phyloP scores from a whole-genome alignment of 2,329 filamentous ascomycete genomes.

The Cucurbitaria berberidis region DNA sequence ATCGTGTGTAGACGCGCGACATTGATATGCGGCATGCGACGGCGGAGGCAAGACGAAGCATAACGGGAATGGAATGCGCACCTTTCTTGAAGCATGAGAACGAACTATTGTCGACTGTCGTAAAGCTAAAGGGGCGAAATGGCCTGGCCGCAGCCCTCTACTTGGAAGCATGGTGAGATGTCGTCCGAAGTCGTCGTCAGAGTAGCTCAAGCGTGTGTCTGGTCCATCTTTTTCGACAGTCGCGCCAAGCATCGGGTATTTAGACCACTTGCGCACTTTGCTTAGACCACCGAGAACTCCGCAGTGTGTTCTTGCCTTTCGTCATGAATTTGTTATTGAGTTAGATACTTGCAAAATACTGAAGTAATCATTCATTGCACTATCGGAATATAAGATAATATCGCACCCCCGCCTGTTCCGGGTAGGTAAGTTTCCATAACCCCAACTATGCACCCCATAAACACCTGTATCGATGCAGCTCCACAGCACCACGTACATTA shows the following conservation, averaged over 20 bases:
- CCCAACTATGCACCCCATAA: constrained; percentile 10
- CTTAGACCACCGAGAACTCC: constrained; percentile 17
- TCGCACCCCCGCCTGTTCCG: constrained; percentile 18
- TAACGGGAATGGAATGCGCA: constrained; percentile 21
- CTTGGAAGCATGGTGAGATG: constrained; percentile 55
- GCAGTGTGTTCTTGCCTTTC: constrained; percentile 1
- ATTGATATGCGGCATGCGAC: constrained; percentile 13
- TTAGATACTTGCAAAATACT: background rate
- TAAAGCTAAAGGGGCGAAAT: constrained; percentile 29
- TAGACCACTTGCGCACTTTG: constrained; percentile 12
- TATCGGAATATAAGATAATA: constrained; percentile 13
- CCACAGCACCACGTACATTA: constrained; percentile 1
- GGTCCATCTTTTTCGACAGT: constrained; percentile 30
- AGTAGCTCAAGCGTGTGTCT: constrained; percentile 16
- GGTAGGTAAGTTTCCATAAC: constrained; percentile 24
- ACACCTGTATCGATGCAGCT: constrained; percentile 14
- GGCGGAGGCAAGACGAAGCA: background rate
- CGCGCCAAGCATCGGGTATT: constrained; percentile 28
- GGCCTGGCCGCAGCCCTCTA: constrained; percentile 53
- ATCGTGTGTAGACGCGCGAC: background rate
- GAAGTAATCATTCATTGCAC: constrained; percentile 14
- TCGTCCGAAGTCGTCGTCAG: constrained; percentile 31
- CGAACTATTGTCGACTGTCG: constrained; percentile 28
- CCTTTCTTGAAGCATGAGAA: constrained; percentile 41
- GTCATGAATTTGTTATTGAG: background rate